phyloP scores from a whole-genome alignment of 805 yeast genomes.

The Clavispora vitiphila region DNA sequence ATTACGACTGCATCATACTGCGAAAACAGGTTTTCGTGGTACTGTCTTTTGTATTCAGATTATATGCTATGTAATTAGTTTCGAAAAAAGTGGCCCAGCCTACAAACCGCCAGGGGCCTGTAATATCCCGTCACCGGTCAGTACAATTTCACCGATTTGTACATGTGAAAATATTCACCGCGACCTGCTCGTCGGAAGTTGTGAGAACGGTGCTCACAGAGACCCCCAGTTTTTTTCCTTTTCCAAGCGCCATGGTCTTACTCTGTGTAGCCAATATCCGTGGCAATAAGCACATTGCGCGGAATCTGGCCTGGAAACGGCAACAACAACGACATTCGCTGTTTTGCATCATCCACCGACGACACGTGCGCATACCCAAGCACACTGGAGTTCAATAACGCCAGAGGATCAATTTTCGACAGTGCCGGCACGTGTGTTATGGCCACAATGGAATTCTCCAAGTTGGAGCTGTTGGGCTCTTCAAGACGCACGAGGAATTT shows the following conservation, averaged over 20 bases:
- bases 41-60: not conserved
- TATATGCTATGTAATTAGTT: not conserved
- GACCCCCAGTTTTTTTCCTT: too few species aligned
- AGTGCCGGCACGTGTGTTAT: slow-evolving; percentile 35
- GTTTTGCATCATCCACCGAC: slow-evolving; percentile 71
- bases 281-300: slow-evolving; percentile 63
- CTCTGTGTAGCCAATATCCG: slow-evolving; percentile 79
- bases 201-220: too few species aligned
- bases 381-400: slow-evolving; percentile 53
- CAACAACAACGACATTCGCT: slow-evolving; percentile 62
- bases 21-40: too few species aligned
- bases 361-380: slow-evolving; percentile 73
- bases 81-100: not conserved
- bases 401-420: slow-evolving; percentile 38
- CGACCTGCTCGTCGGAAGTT: too few species aligned
- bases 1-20: too few species aligned
- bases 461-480: slow-evolving; percentile 46
- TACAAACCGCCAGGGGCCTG: too few species aligned
- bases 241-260: slow-evolving; percentile 19
- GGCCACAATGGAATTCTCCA: slow-evolving; percentile 78
- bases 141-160: too few species aligned
- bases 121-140: too few species aligned
- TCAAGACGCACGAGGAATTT: slow-evolving; percentile 29
- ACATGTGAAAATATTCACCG: too few species aligned
- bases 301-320: slow-evolving; percentile 91